phyloP scores from a whole-genome alignment of 495 filamentous ascomycete genomes.

The Neurospora sp. region DNA sequence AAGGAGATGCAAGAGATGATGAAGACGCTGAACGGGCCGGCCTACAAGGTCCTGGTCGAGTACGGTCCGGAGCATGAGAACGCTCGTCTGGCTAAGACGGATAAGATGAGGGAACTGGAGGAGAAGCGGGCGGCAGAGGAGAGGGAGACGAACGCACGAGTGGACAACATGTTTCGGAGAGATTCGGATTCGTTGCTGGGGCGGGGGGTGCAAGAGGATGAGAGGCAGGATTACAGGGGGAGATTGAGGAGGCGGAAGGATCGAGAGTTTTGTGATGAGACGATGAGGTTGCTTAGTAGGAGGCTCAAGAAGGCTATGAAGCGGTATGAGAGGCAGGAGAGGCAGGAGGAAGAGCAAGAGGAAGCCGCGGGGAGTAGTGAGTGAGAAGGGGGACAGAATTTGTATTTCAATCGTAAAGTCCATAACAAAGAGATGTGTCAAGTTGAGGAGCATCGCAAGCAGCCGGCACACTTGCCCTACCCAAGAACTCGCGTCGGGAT shows the following conservation, averaged over 20 bases:
- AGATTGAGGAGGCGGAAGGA: not conserved
- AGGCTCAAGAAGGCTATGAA: not conserved
- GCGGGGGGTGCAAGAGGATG: not conserved
- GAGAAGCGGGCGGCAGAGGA: not conserved
- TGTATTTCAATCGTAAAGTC: not conserved
- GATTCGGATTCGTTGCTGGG: not conserved
- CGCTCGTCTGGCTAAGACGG: not conserved
- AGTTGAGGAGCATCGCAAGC: not conserved
- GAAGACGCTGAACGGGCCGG: not conserved
- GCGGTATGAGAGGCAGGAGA: not conserved
- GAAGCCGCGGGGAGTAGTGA: not conserved
- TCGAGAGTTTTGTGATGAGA: not conserved
- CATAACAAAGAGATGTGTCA: not conserved
- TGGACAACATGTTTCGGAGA: not conserved
- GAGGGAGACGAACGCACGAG: not conserved
- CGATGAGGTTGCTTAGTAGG: not conserved
- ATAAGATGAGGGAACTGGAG: not conserved
- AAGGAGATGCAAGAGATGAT: not conserved
- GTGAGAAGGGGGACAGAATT: not conserved
- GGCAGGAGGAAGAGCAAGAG: not conserved
- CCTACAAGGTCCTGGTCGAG: not conserved
- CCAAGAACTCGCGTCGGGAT: no score
- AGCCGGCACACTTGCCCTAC: not conserved
- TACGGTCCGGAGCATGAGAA: not conserved
- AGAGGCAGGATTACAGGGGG: not conserved